Evolutionary conservation across 129 eudicot species (phyloP).

Genomic region (Flaveria brownii): DNA sequence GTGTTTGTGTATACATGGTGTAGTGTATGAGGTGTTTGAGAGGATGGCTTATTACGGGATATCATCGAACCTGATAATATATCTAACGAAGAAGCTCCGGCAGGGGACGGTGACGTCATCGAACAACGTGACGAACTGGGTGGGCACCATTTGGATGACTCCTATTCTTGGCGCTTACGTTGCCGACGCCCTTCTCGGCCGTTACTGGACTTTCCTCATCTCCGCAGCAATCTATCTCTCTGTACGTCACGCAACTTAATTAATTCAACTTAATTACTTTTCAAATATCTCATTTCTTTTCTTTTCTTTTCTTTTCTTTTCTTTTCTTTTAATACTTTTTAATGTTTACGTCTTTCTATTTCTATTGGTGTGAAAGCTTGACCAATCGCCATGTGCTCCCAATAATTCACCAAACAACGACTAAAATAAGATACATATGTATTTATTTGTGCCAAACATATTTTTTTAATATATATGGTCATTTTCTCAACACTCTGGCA

Average conservation of each 20-base stretch:
- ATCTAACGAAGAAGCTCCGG: slow-evolving; percentile 63
- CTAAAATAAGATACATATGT: not conserved
- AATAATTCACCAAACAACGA: not conserved
- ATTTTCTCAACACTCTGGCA: not conserved
- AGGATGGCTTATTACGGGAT: slow-evolving; percentile 89
- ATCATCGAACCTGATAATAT: slow-evolving; percentile 74
- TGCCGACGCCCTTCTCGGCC: slow-evolving; percentile 78
- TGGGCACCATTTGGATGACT: slow-evolving; percentile 85
- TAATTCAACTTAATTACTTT: too few species aligned
- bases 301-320: not conserved
- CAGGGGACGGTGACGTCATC: slow-evolving; percentile 69
- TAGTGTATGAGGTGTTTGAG: slow-evolving; percentile 85
- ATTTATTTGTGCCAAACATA: not conserved
- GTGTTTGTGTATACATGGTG: not conserved
- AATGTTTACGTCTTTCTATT: too few species aligned
- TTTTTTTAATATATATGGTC: slow-evolving; percentile 6
- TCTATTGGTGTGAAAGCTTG: slow-evolving; percentile 20
- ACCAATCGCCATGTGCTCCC: not conserved
- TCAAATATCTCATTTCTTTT: too few species aligned
- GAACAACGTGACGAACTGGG: slow-evolving; percentile 82
- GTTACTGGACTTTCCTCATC: slow-evolving; percentile 79
- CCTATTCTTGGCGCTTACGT: slow-evolving; percentile 85
- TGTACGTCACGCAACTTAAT: slow-evolving; percentile 33
- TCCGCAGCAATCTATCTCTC: slow-evolving; percentile 62
- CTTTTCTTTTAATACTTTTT: not conserved